Conservation (phyloP, 129 eudicot species). For the Glebionis coronaria region DNA sequence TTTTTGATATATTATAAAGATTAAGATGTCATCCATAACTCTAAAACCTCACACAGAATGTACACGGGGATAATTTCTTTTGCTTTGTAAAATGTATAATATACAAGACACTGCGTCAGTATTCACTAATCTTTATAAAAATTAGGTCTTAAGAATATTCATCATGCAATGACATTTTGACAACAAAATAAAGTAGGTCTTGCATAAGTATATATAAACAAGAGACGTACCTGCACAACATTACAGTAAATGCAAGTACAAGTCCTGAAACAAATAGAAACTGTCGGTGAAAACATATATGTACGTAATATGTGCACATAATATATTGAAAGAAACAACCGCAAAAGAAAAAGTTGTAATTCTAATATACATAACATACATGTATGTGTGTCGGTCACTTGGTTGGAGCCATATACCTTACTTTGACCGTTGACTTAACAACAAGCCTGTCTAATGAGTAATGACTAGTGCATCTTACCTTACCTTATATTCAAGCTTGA, state of each 20-base stretch:
- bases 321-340: too few species aligned
- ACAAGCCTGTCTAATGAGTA: too few species aligned
- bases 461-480: too few species aligned
- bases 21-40: constrained; percentile 2
- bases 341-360: too few species aligned
- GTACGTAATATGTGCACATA: too few species aligned
- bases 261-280: constrained; percentile 53
- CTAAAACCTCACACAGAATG: constrained; percentile 4
- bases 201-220: constrained; percentile 11
- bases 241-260: constrained; percentile 80
- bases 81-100: neutral
- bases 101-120: neutral
- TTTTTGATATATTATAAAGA: neutral
- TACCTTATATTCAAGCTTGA: too few species aligned
- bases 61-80: neutral
- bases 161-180: constrained; percentile 8
- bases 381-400: too few species aligned
- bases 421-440: too few species aligned
- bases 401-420: too few species aligned
- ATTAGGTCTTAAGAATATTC: constrained; percentile 3
- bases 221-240: constrained; percentile 76
- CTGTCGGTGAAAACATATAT: constrained; percentile 18
- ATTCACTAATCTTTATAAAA: neutral
- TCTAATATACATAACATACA: too few species aligned
- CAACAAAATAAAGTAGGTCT: neutral